phyloP scores from a whole-genome alignment of 2,329 filamentous ascomycete species.

The Exophiala calicioides region DNA sequence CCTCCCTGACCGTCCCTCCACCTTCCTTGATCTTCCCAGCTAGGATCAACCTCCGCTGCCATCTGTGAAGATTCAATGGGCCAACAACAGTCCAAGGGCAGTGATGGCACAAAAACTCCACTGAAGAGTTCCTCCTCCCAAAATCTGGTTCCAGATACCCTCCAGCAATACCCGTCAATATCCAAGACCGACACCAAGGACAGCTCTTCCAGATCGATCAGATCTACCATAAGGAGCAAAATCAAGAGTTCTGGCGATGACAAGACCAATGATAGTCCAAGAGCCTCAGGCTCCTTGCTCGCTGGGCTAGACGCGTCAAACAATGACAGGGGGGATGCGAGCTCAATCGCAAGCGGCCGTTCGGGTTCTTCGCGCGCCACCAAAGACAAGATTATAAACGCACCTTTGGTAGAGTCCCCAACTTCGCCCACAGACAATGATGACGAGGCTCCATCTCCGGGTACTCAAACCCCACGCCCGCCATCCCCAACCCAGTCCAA shows the following conservation, averaged over 20 bases:
- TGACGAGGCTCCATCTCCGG: conserved; percentile 48
- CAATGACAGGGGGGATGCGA: conserved; percentile 69
- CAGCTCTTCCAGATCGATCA: conserved; percentile 76
- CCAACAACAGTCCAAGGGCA: conserved; percentile 54
- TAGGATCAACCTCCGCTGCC: conserved; percentile 2
- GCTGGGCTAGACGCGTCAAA: conserved; percentile 58
- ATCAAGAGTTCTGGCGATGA: conserved; percentile 65
- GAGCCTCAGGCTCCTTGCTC: conserved; percentile 68
- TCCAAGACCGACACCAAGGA: conserved; percentile 91
- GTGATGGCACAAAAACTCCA: conserved; percentile 55
- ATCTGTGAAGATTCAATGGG: conserved; percentile 44
- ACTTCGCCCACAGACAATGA: conserved; percentile 40
- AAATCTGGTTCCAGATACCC: conserved; percentile 51
- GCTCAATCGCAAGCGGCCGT: conserved; percentile 65
- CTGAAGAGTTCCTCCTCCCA: conserved; percentile 40
- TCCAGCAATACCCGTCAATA: conserved; percentile 89
- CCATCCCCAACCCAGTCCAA: conserved; percentile 85
- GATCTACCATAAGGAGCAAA: conserved; percentile 79
- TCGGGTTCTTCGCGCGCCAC: conserved; percentile 37
- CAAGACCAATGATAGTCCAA: conserved; percentile 67
- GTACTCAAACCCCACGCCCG: conserved; percentile 60
- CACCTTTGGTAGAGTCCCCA: conserved; percentile 31
- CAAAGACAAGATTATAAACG: conserved; percentile 30
- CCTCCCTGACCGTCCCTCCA: conserved; percentile 34
- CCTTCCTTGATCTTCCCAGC: conserved; percentile 10